Base-by-base conservation (phyloP, 306 rosid genomes). In the Trifolium dubium region DNA sequence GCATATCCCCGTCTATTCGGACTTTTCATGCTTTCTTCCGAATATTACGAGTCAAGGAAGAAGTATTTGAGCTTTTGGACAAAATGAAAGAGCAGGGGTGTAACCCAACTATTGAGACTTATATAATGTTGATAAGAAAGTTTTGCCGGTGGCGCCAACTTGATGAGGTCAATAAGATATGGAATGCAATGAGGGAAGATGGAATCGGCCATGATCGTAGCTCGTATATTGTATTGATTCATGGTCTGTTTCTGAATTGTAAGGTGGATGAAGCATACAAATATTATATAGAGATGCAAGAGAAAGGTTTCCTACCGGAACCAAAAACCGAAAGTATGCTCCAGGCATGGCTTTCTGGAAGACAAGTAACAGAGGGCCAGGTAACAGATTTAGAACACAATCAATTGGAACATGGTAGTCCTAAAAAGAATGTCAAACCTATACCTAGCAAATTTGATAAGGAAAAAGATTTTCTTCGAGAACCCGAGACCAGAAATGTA, bases 11-110 rank as follows among this genome's bases (percentile, higher is more conserved):
- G 11, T 85, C 97, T 17, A 81, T 89, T 77, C 96, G 75, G 79
- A 93, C 93, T 62, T 89, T 84, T 72, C 98, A 89, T 75, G 93
- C 96, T 78, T 88, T 91, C 83, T 85, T 93, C 77, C 91, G 86
- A 39, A 66, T 62, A 66, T 68, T 86, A 60, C 85, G 83, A 82
- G 79, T 86, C 3, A 84, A 67, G 39, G 92, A 88, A 78, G 96
- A 93, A 75, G 90, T 85, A 63, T 88, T 83, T 75, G 81, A 70
- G 82, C 86, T 87, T 17, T 75, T 91, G 80, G 87, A 78, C 6
- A 82, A 84, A 73, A 93, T 93, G 96, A 91, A 51, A 88, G 72
- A 54, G 51, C 73, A 40, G 66, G 84, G 97, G 11, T 93, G 98
- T 80, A 8, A 67, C 18, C 93, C 93, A 56, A 85, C 68, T 56